Evolutionary conservation across 2,329 filamentous ascomycete genomes (phyloP), one percentile per base, ranked within the genome.

Genomic region (Fusarium lyarnte): DNA sequence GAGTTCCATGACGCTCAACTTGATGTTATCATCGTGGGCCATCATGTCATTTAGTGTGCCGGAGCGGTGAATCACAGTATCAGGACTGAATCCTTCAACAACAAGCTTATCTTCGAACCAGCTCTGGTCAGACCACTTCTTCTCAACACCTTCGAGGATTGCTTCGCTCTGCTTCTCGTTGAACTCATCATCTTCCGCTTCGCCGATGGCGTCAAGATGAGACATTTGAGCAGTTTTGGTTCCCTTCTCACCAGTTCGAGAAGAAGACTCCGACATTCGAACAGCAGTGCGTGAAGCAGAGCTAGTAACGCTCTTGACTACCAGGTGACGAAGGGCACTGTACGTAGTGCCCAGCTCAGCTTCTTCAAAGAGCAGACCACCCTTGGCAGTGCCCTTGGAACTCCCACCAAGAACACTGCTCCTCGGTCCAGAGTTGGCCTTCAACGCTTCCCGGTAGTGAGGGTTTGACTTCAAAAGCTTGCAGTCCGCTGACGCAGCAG

Each of bases 21-120:
- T 78, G 58, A 83, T 82, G 49, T 81, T 80, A 12, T 80, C 78
- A 42, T 82, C 80, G 47, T 66, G 52, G 8, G 62, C 73, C 76
- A 84, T 81, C 80, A 84, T 83, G 10, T 78, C 70, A 57, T 81
- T 76, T 19, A 84, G 80, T 2, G 78, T 79, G 23, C 42, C 69
- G 8, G 70, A 69, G 25, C 73, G 69, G 29, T 80, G 76, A 3
- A 73, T 63, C 0, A 76, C 71, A 0, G 79, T 70, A 33, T 82
- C 79, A 1, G 80, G 76, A 1, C 72, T 80, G 47, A 80, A 83
- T 0, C 67, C 67, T n/a, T 70, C 66, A 1, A 70, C 47, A 8
- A 55, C 38, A 1, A 65, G 66, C 4, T 47, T 60, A 5, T 70
- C 65, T 5, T 69, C n/a, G 1, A 70, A 63, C 67, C 67, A 70